These are phyloP conservation scores for Nannochloropsis gaditana DNA, from an alignment of 108 stramenopile species.

Conservation along the genomic window DNA sequence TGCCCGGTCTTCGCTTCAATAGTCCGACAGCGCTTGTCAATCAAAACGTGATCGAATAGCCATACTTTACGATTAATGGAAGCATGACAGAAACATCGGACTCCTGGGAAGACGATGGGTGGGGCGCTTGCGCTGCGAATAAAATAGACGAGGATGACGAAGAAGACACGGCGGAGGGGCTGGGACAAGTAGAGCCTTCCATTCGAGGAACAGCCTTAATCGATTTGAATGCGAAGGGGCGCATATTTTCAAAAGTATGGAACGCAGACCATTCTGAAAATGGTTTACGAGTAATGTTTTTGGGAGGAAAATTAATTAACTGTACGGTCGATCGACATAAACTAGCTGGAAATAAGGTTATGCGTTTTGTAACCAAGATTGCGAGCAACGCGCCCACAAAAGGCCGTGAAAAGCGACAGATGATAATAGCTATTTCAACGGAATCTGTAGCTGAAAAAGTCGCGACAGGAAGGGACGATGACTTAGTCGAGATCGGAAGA, in stretches of 20 bases:
- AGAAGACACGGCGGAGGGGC: not conserved
- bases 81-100: too few species aligned
- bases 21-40: too few species aligned
- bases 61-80: too few species aligned
- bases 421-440: not conserved
- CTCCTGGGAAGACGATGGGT: too few species aligned
- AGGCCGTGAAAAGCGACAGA: constrained; percentile 15
- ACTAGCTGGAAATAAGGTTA: not conserved
- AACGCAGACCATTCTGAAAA: not conserved
- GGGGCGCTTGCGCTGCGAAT: too few species aligned
- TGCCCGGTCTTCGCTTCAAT: too few species aligned
- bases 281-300: not conserved
- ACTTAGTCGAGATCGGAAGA: not conserved
- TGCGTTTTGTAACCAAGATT: constrained; percentile 13
- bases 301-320: not conserved
- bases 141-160: not conserved
- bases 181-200: not conserved
- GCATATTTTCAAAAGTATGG: not conserved
- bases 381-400: not conserved
- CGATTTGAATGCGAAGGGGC: not conserved
- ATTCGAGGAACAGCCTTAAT: not conserved
- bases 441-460: not conserved
- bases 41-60: too few species aligned
- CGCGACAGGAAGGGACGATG: not conserved
- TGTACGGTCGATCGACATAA: not conserved